Evolutionary conservation across 306 rosid species (phyloP).

Genomic region (Corylus americana): DNA sequence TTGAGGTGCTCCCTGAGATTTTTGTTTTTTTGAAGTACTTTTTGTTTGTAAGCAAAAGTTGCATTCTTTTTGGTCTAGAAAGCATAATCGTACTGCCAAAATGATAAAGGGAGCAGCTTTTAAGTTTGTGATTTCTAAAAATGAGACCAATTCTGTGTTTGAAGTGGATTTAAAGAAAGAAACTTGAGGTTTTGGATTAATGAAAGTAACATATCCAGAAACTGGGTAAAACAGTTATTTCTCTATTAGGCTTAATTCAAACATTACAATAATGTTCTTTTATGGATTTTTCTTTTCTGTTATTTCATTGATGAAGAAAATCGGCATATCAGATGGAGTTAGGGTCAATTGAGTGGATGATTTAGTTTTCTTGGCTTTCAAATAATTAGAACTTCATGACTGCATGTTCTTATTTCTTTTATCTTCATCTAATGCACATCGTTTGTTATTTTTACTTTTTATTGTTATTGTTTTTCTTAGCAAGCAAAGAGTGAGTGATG

Average conservation of each 20-base stretch:
- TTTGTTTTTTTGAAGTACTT: neutral
- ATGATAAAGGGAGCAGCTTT: neutral
- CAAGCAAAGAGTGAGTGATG: neutral
- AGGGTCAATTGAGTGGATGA: too few relatives aligned
- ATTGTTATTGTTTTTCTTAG: neutral
- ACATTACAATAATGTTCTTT: neutral
- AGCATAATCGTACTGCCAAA: neutral
- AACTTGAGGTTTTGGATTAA: neutral
- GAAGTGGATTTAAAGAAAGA: neutral
- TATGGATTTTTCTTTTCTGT: neutral
- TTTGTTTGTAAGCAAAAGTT: neutral
- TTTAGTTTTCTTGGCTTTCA: too few relatives aligned
- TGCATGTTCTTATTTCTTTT: too few relatives aligned
- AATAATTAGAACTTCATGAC: too few relatives aligned
- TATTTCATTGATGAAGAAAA: neutral
- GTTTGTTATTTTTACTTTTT: neutral
- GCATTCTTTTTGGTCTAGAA: neutral
- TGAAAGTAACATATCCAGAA: neutral
- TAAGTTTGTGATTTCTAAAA: neutral
- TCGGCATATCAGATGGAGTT: too few relatives aligned
- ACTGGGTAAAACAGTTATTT: too few relatives aligned
- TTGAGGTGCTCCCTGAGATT: slow-evolving; percentile 47
- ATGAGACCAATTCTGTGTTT: neutral
- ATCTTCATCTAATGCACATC: neutral
- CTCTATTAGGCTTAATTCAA: neutral